Conservation (phyloP, 768 basidiomycete species). For the Kwoniella dendrophila region DNA sequence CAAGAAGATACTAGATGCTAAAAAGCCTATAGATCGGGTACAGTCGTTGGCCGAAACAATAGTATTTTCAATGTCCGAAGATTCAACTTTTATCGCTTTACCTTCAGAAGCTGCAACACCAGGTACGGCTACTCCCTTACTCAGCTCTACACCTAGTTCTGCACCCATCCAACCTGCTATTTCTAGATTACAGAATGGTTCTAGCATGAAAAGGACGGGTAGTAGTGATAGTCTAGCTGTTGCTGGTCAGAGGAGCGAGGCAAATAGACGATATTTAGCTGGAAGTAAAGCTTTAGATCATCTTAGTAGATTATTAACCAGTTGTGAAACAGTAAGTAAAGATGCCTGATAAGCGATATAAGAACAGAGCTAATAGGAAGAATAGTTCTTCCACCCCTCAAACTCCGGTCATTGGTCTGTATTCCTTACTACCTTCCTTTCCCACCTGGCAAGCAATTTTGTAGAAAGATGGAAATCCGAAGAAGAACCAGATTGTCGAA, state of each 20-base stretch:
- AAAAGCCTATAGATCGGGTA: slow-evolving; percentile 57
- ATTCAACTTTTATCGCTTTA: slow-evolving; percentile 61
- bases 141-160: slow-evolving; percentile 33
- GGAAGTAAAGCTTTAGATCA: slow-evolving; percentile 85
- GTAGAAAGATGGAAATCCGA: slow-evolving; percentile 76
- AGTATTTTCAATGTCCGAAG: slow-evolving; percentile 85
- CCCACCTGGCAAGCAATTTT: slow-evolving; percentile 80
- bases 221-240: slow-evolving; percentile 52
- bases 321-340: slow-evolving; percentile 69
- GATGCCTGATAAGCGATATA: slow-evolving; percentile 9
- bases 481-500: slow-evolving; percentile 74
- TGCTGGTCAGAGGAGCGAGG: slow-evolving; percentile 54
- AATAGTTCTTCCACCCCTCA: slow-evolving; percentile 78
- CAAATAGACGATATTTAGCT: slow-evolving; percentile 67
- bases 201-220: slow-evolving; percentile 61
- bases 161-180: slow-evolving; percentile 51
- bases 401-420: slow-evolving; percentile 82
- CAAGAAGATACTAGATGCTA: slow-evolving; percentile 69
- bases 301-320: slow-evolving; percentile 78
- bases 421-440: slow-evolving; percentile 65
- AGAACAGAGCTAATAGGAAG: background rate
- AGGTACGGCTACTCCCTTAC: slow-evolving; percentile 55
- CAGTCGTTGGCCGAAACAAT: slow-evolving; percentile 81
- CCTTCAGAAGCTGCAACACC: slow-evolving; percentile 67
- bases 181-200: slow-evolving; percentile 46